A percentile compares a stretch with the other conserved stretches of the same genome.
phyloP scores from a whole-genome alignment of 2,329 filamentous ascomycete species.

The Trichophyton mentagrophytes region DNA sequence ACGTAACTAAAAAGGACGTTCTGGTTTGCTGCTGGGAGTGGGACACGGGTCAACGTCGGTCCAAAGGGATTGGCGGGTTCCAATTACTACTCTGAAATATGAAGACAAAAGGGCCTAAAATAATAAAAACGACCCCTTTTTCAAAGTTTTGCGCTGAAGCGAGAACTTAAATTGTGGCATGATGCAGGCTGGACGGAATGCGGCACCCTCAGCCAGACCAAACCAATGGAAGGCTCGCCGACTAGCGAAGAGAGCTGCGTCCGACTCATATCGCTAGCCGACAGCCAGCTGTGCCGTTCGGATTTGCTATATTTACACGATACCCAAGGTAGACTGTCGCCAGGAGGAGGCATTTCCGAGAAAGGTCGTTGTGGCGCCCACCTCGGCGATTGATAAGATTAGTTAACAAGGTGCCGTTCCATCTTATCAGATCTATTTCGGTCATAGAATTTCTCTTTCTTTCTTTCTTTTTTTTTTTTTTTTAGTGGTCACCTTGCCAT shows the following conservation, averaged over 20 bases:
- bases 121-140: neutral
- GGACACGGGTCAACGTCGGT: neutral
- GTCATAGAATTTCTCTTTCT: neutral
- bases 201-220: neutral
- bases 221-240: neutral
- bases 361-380: neutral
- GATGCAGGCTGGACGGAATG: neutral
- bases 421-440: slow-evolving; percentile 8
- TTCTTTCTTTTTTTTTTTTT: neutral
- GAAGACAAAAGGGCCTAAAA: too few species aligned
- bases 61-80: neutral
- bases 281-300: too few species aligned
- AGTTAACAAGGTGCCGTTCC: neutral
- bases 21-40: neutral
- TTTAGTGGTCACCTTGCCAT: too few species aligned
- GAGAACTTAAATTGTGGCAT: neutral
- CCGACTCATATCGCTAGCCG: neutral
- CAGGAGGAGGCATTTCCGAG: neutral
- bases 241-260: neutral
- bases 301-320: neutral
- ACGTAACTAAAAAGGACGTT: neutral
- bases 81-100: too few species aligned
- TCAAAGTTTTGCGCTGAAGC: neutral
- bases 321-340: neutral
- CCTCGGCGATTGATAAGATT: slow-evolving; percentile 6